Evolutionary conservation across 2,329 filamentous ascomycete genomes (phyloP).

Genomic region (Penicillium sp.): DNA sequence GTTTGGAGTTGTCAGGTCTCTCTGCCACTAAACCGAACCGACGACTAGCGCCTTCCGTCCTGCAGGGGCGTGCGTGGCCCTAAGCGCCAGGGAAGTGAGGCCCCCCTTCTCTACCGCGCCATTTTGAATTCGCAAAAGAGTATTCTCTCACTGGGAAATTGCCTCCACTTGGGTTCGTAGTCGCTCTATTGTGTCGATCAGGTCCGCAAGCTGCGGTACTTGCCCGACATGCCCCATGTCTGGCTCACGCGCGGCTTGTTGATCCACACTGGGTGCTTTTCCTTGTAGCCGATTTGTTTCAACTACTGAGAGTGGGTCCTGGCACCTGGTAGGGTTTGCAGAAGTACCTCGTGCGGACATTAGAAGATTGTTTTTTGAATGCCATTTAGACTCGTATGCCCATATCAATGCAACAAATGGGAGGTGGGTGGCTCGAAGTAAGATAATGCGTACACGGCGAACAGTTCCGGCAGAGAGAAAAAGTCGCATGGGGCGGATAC

Average conservation of each 20-base stretch:
- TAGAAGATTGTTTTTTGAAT: conserved; percentile 17
- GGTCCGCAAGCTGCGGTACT: conserved; percentile 27
- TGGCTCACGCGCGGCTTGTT: conserved; percentile 25
- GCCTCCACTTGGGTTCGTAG: conserved; percentile 37
- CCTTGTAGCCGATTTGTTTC: conserved; percentile 21
- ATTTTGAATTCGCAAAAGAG: neutral
- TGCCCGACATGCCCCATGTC: conserved; percentile 20
- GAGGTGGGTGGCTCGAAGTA: conserved; percentile 59
- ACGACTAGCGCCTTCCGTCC: conserved; percentile 9
- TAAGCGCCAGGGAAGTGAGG: conserved; percentile 17
- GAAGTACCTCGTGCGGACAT: conserved; percentile 20
- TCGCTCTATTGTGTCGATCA: conserved; percentile 38
- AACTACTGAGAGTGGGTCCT: conserved; percentile 25
- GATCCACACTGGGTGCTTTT: conserved; percentile 21
- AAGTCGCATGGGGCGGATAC: conserved; percentile 57
- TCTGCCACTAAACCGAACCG: conserved; percentile 8
- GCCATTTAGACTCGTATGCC: conserved; percentile 49
- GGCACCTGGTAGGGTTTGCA: conserved; percentile 21
- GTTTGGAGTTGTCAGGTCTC: conserved; percentile 12
- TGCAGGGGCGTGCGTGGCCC: conserved; percentile 21
- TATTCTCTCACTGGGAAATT: conserved; percentile 2
- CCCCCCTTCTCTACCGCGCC: conserved; percentile 5
- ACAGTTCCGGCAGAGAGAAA: conserved; percentile 55
- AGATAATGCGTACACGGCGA: conserved; percentile 55
- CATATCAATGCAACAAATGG: conserved; percentile 58